phyloP scores from a whole-genome alignment of 176 grass and related monocot species.

The Aegilops longissima region DNA sequence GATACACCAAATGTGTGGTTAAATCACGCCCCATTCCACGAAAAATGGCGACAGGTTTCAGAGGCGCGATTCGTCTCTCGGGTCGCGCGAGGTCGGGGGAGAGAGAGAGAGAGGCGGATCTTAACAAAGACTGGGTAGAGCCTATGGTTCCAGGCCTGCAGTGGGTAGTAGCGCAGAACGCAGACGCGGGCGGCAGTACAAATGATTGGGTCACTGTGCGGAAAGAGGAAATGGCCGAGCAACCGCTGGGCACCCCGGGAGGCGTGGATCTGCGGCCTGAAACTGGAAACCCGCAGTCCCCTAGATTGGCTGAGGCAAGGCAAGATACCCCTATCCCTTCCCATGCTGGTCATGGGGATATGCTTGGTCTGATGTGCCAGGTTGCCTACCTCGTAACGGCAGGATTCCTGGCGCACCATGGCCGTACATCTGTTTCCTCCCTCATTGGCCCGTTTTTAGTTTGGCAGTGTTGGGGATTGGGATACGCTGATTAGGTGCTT shows the following conservation, averaged over 20 bases:
- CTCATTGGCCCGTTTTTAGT: background rate
- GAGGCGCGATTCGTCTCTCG: slow-evolving; percentile 27
- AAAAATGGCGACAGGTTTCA: slow-evolving; percentile 24
- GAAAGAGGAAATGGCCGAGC: slow-evolving; percentile 35
- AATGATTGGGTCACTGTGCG: slow-evolving; percentile 48
- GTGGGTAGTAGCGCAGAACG: slow-evolving; percentile 9
- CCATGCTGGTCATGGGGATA: slow-evolving; percentile 33
- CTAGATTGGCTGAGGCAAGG: slow-evolving; percentile 21
- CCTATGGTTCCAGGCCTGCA: background rate
- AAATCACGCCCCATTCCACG: background rate
- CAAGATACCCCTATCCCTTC: background rate
- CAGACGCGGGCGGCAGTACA: slow-evolving; percentile 27
- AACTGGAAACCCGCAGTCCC: slow-evolving; percentile 37
- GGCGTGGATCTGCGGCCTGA: slow-evolving; percentile 46
- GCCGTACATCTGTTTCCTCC: slow-evolving; percentile 17
- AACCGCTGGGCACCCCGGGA: slow-evolving; percentile 34
- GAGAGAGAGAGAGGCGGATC: slow-evolving; percentile 13
- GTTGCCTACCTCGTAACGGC: slow-evolving; percentile 26
- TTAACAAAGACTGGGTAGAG: slow-evolving; percentile 16
- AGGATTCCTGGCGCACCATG: slow-evolving; percentile 8
- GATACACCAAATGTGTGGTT: background rate
- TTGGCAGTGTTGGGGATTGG: background rate
- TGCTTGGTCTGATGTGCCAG: slow-evolving; percentile 33
- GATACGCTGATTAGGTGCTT: background rate
- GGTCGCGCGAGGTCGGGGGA: slow-evolving; percentile 4